Base-by-base conservation (phyloP, 176 grass and related monocot species). In the Oryza punctata region DNA sequence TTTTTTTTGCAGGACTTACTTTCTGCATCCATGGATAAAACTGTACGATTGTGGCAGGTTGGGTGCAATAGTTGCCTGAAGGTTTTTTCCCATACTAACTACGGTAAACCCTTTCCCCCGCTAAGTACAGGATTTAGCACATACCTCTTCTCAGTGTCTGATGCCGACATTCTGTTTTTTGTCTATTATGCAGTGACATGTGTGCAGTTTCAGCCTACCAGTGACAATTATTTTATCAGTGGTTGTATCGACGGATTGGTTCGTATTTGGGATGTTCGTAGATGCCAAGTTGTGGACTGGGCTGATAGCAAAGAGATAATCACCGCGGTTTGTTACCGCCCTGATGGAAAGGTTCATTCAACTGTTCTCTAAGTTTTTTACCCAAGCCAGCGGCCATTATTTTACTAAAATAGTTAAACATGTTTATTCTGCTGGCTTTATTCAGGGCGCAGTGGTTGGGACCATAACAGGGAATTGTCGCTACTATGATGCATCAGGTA, bases 401-500 rank as follows among this genome's bases (percentile, higher is more conserved):
- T 76, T 30, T 37, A 26, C 60, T 28, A 33, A 59, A 77, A 87
- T 30, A 19, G n/a, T 45, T 85, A 69, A 69, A n/a, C 26, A 33
- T 72, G 35, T 19, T 64, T 69, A 67, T 82, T 78, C 61, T 85
- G 49, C 60, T 84, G 52, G 16, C 81, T 82, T 47, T 18, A 63
- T 93, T 82, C 85, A 98, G 91, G 88, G 87, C 25, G 88, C 54
- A 71, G 88, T 93, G 27, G 92, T 88, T 75, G 95, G 90, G 77
- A 97, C 95, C 70, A 87, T 97, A 76, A 94, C 92, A 66, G 94
- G 94, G 81, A 85, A 89, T 79, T 94, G 92, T 66, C 86, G 85
- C 28, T 88, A 87, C 89, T 97, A 94, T 57, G 90, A 94, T 30
- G 70, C 92, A 85, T 94, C 94, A 97, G 94, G 94, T 97, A 90